These are phyloP conservation scores for Cordyceps militaris DNA, from an alignment of 2,329 filamentous ascomycete genomes.

Conservation along the genomic window DNA sequence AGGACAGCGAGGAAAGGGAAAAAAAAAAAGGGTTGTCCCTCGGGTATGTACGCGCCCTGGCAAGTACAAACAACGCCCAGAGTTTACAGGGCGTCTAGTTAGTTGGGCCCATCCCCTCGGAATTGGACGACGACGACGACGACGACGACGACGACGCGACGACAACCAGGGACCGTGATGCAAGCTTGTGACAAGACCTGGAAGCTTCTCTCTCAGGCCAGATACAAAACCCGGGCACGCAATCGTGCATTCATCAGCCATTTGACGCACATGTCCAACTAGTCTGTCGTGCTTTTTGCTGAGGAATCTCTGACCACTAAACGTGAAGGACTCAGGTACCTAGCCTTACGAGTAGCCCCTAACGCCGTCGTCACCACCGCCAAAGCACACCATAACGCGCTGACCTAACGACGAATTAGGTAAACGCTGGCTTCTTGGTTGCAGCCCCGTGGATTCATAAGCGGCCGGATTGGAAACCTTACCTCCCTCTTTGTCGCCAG, in stretches of 20 bases:
- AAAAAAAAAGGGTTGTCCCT: too few relatives aligned
- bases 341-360: neutral
- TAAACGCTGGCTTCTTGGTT: neutral
- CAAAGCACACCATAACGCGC: neutral
- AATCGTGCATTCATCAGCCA: neutral
- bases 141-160: too few relatives aligned
- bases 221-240: neutral
- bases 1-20: neutral
- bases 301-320: neutral
- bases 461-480: slow-evolving; percentile 6
- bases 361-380: neutral
- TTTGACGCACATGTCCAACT: neutral
- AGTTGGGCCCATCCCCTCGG: too few relatives aligned
- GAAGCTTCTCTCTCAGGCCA: too few relatives aligned
- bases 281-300: neutral
- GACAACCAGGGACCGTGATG: too few relatives aligned
- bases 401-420: too few relatives aligned
- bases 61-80: neutral
- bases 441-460: slow-evolving; percentile 2
- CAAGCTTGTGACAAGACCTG: too few relatives aligned
- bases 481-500: too few relatives aligned
- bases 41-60: neutral
- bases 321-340: neutral
- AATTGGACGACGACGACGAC: too few relatives aligned
- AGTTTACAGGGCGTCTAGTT: too few relatives aligned